Percentiles rank a stretch among this genome's conserved stretches.
phyloP scores from a whole-genome alignment of 176 grass and related monocot species.

The Calamus simplicifolius region DNA sequence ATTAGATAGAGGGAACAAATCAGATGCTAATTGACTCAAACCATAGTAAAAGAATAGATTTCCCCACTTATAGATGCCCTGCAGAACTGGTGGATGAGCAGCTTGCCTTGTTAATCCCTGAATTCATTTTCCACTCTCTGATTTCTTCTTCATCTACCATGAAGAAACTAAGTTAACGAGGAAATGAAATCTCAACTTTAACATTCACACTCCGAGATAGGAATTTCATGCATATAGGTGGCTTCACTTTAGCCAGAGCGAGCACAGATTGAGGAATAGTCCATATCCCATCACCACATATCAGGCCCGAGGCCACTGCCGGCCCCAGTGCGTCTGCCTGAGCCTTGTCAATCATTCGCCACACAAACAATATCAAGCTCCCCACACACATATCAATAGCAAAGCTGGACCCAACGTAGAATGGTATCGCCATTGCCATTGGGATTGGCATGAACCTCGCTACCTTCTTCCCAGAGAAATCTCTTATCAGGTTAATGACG shows the following conservation, averaged over 20 bases:
- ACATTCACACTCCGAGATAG: slow-evolving; percentile 1
- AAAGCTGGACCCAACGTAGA: slow-evolving; percentile 12
- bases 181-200: background rate
- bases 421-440: slow-evolving; percentile 18
- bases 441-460: slow-evolving; percentile 7
- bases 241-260: slow-evolving; percentile 6
- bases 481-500: background rate
- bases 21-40: too few species aligned
- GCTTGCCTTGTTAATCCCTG: too few species aligned
- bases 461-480: background rate
- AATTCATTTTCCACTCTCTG: too few species aligned
- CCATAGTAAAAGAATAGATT: too few species aligned
- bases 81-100: too few species aligned
- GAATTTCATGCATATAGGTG: slow-evolving; percentile 18
- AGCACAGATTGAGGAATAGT: slow-evolving; percentile 1
- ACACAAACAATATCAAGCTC: slow-evolving; percentile 8
- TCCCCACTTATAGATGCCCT: too few species aligned
- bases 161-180: too few species aligned
- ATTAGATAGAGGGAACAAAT: too few species aligned
- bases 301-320: slow-evolving; percentile 6
- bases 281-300: slow-evolving; percentile 14
- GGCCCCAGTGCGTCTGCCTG: slow-evolving; percentile 1
- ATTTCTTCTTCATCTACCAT: too few species aligned
- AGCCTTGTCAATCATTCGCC: background rate
- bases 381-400: slow-evolving; percentile 11